Evolutionary conservation across 805 yeast genomes (phyloP).

Genomic region (Ogataea angusta): DNA sequence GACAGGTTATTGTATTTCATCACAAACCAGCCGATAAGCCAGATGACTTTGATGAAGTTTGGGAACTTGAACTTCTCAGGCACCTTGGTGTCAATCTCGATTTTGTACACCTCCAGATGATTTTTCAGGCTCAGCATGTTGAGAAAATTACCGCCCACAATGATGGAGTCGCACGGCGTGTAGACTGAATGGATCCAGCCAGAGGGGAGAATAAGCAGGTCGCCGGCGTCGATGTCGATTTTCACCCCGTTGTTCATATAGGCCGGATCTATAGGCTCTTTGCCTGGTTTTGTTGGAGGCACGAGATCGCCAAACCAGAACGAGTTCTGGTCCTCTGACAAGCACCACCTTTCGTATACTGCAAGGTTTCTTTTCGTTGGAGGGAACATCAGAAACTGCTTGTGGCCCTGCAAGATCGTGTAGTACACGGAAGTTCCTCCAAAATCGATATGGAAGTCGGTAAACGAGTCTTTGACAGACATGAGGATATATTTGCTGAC

Average conservation of each 20-base stretch:
- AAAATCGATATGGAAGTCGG: conserved; percentile 90
- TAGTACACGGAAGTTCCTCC: conserved; percentile 92
- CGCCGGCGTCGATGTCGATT: conserved; percentile 49
- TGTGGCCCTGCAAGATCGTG: conserved; percentile 71
- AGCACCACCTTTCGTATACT: conserved; percentile 71
- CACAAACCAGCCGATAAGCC: conserved; percentile 57
- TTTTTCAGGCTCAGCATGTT: conserved; percentile 59
- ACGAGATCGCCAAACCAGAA: conserved; percentile 61
- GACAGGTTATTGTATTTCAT: conserved; percentile 9
- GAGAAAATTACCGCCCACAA: conserved; percentile 85
- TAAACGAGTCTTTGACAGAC: conserved; percentile 77
- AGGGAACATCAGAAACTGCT: conserved; percentile 74
- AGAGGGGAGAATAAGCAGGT: conserved; percentile 77
- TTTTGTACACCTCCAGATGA: conserved; percentile 57
- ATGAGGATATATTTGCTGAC: conserved; percentile 78
- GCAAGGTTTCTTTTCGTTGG: conserved; percentile 64
- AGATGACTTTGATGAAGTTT: conserved; percentile 62
- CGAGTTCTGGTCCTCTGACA: conserved; percentile 55
- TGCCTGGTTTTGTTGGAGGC: conserved; percentile 15
- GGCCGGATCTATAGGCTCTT: conserved; percentile 19
- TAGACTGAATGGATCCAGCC: conserved; percentile 93
- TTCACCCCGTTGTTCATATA: conserved; percentile 36
- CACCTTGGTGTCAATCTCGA: conserved; percentile 69
- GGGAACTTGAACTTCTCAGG: conserved; percentile 79
- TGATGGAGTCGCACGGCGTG: conserved; percentile 76